These are phyloP conservation scores for Tuber calosporum DNA, from an alignment of 495 filamentous ascomycete genomes.

Conservation along the genomic window DNA sequence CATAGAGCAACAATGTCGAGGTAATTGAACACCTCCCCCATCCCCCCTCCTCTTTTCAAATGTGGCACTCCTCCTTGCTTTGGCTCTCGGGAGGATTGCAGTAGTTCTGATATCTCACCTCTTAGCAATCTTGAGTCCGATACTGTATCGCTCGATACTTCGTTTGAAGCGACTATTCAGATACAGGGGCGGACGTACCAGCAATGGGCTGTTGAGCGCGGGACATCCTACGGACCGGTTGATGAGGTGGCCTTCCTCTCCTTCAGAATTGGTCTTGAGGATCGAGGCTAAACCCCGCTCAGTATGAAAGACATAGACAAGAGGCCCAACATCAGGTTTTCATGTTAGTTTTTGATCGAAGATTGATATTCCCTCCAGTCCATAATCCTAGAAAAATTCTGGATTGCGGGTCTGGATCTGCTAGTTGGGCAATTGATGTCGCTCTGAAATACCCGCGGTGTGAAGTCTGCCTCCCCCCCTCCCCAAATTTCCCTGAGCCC, in stretches of 20 bases:
- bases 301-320: conserved; percentile 78
- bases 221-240: conserved; percentile 69
- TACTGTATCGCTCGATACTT: conserved; percentile 50
- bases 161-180: conserved; percentile 56
- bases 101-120: conserved; percentile 26
- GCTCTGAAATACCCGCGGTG: conserved; percentile 63
- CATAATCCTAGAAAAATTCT: conserved; percentile 57
- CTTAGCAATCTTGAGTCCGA: conserved; percentile 37
- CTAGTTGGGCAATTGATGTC: conserved; percentile 54
- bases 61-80: conserved; percentile 22
- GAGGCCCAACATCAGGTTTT: conserved; percentile 64
- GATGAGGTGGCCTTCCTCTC: conserved; percentile 58
- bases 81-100: conserved; percentile 12
- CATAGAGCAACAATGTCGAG: conserved; percentile 25
- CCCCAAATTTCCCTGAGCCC: not conserved
- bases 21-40: conserved; percentile 20
- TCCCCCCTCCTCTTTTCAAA: conserved; percentile 15
- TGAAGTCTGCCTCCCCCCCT: conserved; percentile 54
- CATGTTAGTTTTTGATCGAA: conserved; percentile 62
- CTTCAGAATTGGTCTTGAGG: conserved; percentile 5
- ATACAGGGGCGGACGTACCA: conserved; percentile 66
- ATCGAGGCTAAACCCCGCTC: conserved; percentile 29
- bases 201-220: conserved; percentile 62
- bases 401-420: conserved; percentile 70
- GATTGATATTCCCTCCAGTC: conserved; percentile 74